These are phyloP conservation scores for Escallonia rubra DNA, from an alignment of 129 eudicot species.

Conservation along the genomic window DNA sequence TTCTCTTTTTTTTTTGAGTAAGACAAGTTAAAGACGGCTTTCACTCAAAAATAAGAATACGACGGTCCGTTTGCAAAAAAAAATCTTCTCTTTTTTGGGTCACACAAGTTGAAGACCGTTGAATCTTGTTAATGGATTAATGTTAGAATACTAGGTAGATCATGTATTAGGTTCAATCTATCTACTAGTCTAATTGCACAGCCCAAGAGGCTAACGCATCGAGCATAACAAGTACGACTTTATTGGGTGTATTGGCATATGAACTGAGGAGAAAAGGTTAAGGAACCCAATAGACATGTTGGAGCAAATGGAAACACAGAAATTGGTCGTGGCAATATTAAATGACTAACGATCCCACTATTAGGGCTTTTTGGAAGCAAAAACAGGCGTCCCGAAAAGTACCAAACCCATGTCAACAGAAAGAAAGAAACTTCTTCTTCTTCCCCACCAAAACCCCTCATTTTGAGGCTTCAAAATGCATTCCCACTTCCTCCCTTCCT, in stretches of 20 bases:
- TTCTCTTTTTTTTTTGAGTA: too few species aligned
- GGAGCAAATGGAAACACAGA: constrained; percentile 6
- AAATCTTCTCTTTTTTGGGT: neutral
- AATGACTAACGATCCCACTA: neutral
- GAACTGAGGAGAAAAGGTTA: constrained; percentile 16
- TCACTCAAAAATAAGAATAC: too few species aligned
- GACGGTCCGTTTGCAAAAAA: too few species aligned
- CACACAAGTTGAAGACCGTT: too few species aligned
- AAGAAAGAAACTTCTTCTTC: neutral
- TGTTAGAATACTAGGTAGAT: neutral
- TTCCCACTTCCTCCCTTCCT: too few species aligned
- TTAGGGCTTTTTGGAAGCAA: constrained; percentile 5
- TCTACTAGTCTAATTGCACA: too few species aligned
- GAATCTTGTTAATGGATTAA: neutral
- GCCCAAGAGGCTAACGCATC: neutral
- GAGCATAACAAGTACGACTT: constrained; percentile 19
- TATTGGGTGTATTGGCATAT: neutral
- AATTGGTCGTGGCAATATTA: neutral
- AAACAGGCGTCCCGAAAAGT: neutral
- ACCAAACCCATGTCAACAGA: constrained; percentile 11
- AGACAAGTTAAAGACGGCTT: too few species aligned
- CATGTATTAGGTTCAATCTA: neutral
- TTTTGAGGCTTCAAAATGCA: neutral
- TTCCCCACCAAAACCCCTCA: neutral
- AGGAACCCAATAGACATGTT: constrained; percentile 20